phyloP scores from a whole-genome alignment of 352 stramenopile species.

The Phytophthora sp. region DNA sequence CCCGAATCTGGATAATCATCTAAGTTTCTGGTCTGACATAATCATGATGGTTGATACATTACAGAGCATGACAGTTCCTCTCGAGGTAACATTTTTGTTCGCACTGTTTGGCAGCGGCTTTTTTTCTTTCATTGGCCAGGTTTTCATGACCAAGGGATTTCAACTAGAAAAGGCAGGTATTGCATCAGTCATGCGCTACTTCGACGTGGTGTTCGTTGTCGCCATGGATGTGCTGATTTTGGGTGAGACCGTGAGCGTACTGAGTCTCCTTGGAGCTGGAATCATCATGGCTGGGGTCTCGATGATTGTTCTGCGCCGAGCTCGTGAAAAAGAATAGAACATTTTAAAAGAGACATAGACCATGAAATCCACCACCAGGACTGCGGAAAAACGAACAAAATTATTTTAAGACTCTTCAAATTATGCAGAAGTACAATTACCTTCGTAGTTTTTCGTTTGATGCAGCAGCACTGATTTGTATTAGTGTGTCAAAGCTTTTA shows the following conservation, averaged over 20 bases:
- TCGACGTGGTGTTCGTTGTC: slow-evolving; percentile 51
- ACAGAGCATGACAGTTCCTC: slow-evolving; percentile 26
- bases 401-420: too few relatives aligned
- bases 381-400: too few relatives aligned
- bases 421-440: too few relatives aligned
- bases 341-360: too few relatives aligned
- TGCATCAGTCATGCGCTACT: slow-evolving; percentile 49
- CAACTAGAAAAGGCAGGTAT: slow-evolving; percentile 48
- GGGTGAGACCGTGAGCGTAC: slow-evolving; percentile 28
- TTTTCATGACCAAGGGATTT: slow-evolving; percentile 49
- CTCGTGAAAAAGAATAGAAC: slow-evolving; percentile 31
- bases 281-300: slow-evolving; percentile 45
- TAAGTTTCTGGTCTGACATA: background rate
- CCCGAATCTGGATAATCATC: background rate
- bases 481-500: too few relatives aligned
- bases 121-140: slow-evolving; percentile 42
- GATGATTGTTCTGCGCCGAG: slow-evolving; percentile 36
- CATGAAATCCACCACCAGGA: too few relatives aligned
- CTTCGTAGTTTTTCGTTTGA: too few relatives aligned
- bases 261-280: slow-evolving; percentile 38
- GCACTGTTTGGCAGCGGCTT: slow-evolving; percentile 39
- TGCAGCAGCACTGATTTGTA: too few relatives aligned
- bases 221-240: slow-evolving; percentile 44
- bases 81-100: slow-evolving; percentile 29
- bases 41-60: background rate